phyloP scores from a whole-genome alignment of 75 land plant genomes.

The Pseudotsuga menziesii region DNA sequence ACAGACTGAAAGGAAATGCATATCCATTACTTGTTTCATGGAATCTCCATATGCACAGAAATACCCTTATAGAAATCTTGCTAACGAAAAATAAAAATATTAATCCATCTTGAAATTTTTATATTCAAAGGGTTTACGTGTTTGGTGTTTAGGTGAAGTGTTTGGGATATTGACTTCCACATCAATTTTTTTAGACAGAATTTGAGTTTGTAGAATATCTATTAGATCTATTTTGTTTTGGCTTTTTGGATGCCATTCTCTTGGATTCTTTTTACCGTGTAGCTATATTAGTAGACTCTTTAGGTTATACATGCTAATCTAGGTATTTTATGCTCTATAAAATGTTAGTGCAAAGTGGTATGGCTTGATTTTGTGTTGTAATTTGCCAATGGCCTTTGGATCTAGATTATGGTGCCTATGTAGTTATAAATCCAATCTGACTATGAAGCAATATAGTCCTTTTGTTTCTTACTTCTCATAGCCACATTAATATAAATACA shows the following conservation, averaged over 20 bases:
- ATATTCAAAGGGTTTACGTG: neutral
- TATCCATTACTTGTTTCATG: neutral
- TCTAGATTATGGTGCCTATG: neutral
- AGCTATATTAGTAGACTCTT: too few relatives aligned
- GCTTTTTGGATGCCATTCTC: neutral
- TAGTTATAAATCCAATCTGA: neutral
- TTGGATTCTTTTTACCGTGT: neutral
- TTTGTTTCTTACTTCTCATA: neutral
- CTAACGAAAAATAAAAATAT: neutral
- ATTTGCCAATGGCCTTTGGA: neutral
- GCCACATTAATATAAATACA: neutral
- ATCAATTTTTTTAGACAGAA: neutral
- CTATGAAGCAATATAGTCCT: neutral
- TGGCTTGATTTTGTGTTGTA: neutral
- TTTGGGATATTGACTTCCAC: neutral
- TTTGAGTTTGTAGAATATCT: neutral
- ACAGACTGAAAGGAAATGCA: neutral
- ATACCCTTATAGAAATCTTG: neutral
- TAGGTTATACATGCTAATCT: neutral
- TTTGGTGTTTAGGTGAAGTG: neutral
- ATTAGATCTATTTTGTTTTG: neutral
- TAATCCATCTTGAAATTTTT: neutral
- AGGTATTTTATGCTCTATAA: neutral
- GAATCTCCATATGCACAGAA: neutral
- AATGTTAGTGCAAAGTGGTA: neutral